A percentile compares a stretch with the other conserved stretches of the same genome.
phyloP scores from a whole-genome alignment of 2,329 filamentous ascomycete species.

The Fusarium graminum region DNA sequence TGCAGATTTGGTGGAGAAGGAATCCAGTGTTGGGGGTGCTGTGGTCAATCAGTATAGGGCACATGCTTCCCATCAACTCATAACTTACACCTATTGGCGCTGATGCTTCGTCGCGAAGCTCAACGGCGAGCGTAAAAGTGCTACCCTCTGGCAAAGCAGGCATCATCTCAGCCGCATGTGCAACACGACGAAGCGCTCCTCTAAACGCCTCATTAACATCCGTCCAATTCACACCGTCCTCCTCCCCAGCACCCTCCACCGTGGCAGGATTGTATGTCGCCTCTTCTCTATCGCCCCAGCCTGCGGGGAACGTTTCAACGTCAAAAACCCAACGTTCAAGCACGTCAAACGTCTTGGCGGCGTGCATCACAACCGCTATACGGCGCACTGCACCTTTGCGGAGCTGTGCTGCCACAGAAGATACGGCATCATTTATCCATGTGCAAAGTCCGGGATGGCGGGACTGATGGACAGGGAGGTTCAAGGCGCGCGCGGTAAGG shows the following conservation, averaged over 20 bases:
- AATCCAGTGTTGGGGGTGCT: conserved; percentile 73
- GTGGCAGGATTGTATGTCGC: conserved; percentile 46
- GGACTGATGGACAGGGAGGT: conserved; percentile 85
- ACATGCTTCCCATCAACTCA: conserved; percentile 32
- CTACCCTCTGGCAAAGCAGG: conserved; percentile 71
- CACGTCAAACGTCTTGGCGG: conserved; percentile 56
- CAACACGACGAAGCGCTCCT: conserved; percentile 73
- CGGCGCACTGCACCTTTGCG: conserved; percentile 65
- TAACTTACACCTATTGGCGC: conserved; percentile 69
- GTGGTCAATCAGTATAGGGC: conserved; percentile 9
- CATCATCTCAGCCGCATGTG: conserved; percentile 70
- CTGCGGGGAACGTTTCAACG: conserved; percentile 63
- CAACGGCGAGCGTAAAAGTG: conserved; percentile 82
- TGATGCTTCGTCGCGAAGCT: conserved; percentile 72
- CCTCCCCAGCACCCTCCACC: conserved; percentile 34
- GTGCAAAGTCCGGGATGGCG: conserved; percentile 87
- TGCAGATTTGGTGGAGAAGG: conserved; percentile 65
- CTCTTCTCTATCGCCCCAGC: conserved; percentile 44
- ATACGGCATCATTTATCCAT: conserved; percentile 86
- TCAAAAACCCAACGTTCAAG: conserved; percentile 74
- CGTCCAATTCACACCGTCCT: conserved; percentile 60
- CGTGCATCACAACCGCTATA: conserved; percentile 64
- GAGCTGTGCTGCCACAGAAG: conserved; percentile 78
- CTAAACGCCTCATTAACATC: conserved; percentile 81
- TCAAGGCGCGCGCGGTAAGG: conserved; percentile 82